Base-by-base conservation (phyloP, 2,329 filamentous ascomycete species). In the Nemania bipapillata region DNA sequence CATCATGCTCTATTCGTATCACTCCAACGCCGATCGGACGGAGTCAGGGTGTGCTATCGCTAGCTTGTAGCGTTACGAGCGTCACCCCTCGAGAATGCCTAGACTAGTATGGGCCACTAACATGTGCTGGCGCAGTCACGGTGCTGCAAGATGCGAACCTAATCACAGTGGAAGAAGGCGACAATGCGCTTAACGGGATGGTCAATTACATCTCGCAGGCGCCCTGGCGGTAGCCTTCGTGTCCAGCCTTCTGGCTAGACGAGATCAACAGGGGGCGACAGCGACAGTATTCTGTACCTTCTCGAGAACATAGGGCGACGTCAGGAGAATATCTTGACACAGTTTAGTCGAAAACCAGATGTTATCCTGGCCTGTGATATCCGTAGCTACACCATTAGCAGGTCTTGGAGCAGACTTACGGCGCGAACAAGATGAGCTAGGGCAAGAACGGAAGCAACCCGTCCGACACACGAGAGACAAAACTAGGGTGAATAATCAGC, bases 101-200 rank as follows among this genome's bases (percentile, higher is more conserved):
- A 15, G 24, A 15, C 55, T 30, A 4, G 11, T 17, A 60, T 64
- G 24, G 42, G 45, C 35, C 49, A 64, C 66, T 70, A 28, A 70
- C 66, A 24, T 3, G 53, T 49, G 20, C 24, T 50, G 40, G 1
- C 35, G 59, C 42, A 71, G 69, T 77, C 59, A 76, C 74, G 32
- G 70, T 71, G 47, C 66, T 77, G 67, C 74, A 77, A 70, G 74
- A 76, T n/a, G 74, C 70, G 20, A 70, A 69, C 49, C 61, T 77
- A n/a, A 76, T 77, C 50, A 74, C 74, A 26, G 75, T 65, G 12
- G 75, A 77, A 52, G 75, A 77, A 55, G 74, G 75, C n/a, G 75
- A 77, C 22, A 74, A 73, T 52, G 75, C 75, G 7, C 61, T 77
- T 24, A 76, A 77, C 54, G 70, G 74, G 20, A 77, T 77, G 75